Base-by-base conservation (phyloP, 768 basidiomycete genomes). In the Naematelia encephala region DNA sequence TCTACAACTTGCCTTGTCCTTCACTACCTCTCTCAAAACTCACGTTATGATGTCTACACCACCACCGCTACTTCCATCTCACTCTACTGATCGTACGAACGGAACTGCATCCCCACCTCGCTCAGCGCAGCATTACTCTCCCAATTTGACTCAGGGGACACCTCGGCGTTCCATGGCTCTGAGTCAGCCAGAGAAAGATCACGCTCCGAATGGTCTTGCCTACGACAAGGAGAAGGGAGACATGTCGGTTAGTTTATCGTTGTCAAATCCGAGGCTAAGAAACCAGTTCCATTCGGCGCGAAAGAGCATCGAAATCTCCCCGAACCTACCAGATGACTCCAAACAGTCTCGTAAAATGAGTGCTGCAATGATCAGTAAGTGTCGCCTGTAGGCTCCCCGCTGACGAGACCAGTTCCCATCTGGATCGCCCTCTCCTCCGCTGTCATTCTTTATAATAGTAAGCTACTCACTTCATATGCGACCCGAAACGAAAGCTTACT, bases 361-460 rank as follows among this genome's bases (percentile, higher is more conserved):
- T n/a, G 65, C 68, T 3, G 60, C 64, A 13, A 49, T 62, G 28
- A 69, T 69, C 58, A 69, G 68, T 69, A 28, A 56, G 68, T 61
- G 29, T 30, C 22, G 23, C 26, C 54, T 26, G 5, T 50, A 13
- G 10, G 13, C 19, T 34, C 51, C 3, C 8, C 19, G 14, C 45
- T 51, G 44, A 57, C 16, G 21, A 30, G 8, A 23, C 45, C 48
- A 73, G 72, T 94, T 54, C 91, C 90, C 23, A 79, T 94, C 53
- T 97, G 93, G 93, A 96, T 96, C 63, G 79, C 84, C 22, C 85
- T 94, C 64, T 88, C 86, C 60, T 90, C 90, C 3, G 71, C 85
- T 5, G 92, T 96, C 73, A 96, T 96, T 79, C 85, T 94, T 61
- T 93, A 94, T 83, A 94, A 94, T 83, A 93, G 91, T 78, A 86